Percentiles rank a stretch among this genome's conserved stretches.
These are phyloP conservation scores for Tricholoma matsutake DNA, from an alignment of 768 basidiomycete species.

Conservation along the genomic window DNA sequence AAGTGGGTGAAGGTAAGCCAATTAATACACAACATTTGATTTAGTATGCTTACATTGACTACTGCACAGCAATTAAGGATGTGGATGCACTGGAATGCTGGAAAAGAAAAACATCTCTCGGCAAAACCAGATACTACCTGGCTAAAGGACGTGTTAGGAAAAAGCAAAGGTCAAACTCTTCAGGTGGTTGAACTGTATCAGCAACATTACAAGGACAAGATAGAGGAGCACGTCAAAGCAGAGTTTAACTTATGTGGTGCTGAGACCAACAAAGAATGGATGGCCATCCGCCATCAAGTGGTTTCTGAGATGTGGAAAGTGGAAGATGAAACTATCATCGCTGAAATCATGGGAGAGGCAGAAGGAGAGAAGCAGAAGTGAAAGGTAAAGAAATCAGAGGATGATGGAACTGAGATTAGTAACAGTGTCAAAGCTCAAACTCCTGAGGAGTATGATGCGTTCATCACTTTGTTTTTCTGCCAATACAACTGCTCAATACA, in stretches of 20 bases:
- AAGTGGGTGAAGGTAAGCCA: not conserved
- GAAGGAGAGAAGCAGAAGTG: slow-evolving; percentile 57
- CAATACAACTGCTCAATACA: not conserved
- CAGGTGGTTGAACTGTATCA: not conserved
- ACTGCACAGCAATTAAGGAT: not conserved
- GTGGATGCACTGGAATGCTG: not conserved
- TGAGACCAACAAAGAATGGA: not conserved
- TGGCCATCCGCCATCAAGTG: not conserved
- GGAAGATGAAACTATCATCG: slow-evolving; percentile 30
- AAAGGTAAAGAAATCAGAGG: slow-evolving; percentile 16
- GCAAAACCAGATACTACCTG: not conserved
- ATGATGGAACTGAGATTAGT: not conserved
- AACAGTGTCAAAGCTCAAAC: not conserved
- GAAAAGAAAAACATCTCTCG: not conserved
- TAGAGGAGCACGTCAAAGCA: not conserved
- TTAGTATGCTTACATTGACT: not conserved
- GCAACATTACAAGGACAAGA: not conserved
- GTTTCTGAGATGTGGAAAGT: not conserved
- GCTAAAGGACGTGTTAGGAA: not conserved
- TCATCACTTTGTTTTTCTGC: not conserved
- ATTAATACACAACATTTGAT: not conserved
- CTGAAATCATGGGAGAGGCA: slow-evolving; percentile 46
- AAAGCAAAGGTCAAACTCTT: not conserved
- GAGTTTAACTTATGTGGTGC: not conserved
- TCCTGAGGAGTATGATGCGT: not conserved